Base-by-base conservation (phyloP, 2,329 filamentous ascomycete genomes). In the Colletotrichum somersetense region DNA sequence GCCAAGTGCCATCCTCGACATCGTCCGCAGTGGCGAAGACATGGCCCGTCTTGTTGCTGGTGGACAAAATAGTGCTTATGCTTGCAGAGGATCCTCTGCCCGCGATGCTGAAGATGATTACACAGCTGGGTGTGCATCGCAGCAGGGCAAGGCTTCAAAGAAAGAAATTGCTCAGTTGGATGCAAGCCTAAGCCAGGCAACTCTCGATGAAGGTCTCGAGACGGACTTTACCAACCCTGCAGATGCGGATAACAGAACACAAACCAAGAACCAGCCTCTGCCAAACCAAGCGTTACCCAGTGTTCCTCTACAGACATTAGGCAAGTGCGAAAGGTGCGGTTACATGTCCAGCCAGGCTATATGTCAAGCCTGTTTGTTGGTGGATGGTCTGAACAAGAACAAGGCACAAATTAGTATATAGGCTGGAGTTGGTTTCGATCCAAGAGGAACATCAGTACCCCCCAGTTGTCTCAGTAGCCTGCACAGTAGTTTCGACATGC, bases 271-370 rank as follows among this genome's bases (percentile, higher is more conserved):
- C 5, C 42, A 38, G 14, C 16, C 38, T 40, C 38, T 52, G n/a
- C 12, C 42, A 38, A 56, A 48, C 14, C 67, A 40, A 18, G 18
- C 35, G n/a, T 14, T 42, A 30, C 14, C 35, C 7, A 46, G 50
- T 18, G 42, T 16, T 14, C 35, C 62, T 10, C 88, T 89, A 77
- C 93, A 96, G 80, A 91, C 91, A 18, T 88, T 98, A 76, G 94
- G 96, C 1, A 91, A 91, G 74, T 99, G 96, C 79, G 89, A 92
- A 78, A 91, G 90, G 64, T 99, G 96, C 77, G 96, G 96, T 18
- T 99, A 98, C 80, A 93, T 99, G 81, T 97, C 96, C 2, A 98
- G 95, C 77, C 96, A 99, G 81, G 89, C 90, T 40, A 89, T 98
- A 50, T 99, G 96, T 83, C 97, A 99, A 82, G 96, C 96, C 0